phyloP scores from a whole-genome alignment of 2,329 filamentous ascomycete species.

The Pseudogymnoascus sp. region DNA sequence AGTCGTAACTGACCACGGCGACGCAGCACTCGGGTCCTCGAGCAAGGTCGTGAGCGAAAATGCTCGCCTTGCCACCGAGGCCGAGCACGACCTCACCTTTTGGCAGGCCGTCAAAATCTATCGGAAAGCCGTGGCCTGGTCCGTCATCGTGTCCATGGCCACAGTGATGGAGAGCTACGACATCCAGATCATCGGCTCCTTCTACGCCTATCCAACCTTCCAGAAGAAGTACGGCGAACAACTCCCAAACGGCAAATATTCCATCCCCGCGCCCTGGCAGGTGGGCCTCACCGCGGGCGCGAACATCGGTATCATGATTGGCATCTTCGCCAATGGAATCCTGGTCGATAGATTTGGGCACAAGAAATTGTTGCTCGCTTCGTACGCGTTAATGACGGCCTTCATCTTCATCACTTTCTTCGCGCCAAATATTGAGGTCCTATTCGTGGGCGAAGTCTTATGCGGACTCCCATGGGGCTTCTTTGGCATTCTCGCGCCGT shows the following conservation, averaged over 20 bases:
- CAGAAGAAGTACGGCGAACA: constrained; percentile 30
- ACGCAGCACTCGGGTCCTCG: neutral
- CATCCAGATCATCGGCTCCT: constrained; percentile 69
- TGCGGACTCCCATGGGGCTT: constrained; percentile 42
- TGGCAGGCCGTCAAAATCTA: constrained; percentile 72
- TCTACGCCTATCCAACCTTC: constrained; percentile 39
- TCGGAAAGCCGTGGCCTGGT: constrained; percentile 79
- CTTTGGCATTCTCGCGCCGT: constrained; percentile 35
- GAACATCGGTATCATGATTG: constrained; percentile 32
- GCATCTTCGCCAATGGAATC: constrained; percentile 38
- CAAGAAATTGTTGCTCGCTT: constrained; percentile 40
- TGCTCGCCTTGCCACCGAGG: constrained; percentile 39
- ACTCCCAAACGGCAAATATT: constrained; percentile 23
- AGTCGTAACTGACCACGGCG: neutral
- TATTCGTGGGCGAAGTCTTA: constrained; percentile 42
- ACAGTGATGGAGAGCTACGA: constrained; percentile 92
- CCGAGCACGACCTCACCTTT: constrained; percentile 63
- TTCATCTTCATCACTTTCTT: constrained; percentile 44
- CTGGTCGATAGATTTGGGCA: constrained; percentile 42
- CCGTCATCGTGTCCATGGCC: constrained; percentile 74
- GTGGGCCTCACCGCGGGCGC: constrained; percentile 23
- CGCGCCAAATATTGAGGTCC: constrained; percentile 36
- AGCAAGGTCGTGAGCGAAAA: constrained; percentile 6
- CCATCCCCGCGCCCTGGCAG: constrained; percentile 26
- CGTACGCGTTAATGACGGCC: constrained; percentile 35